Base-by-base conservation (phyloP, 495 filamentous ascomycete species). In the Penicillium taxi region DNA sequence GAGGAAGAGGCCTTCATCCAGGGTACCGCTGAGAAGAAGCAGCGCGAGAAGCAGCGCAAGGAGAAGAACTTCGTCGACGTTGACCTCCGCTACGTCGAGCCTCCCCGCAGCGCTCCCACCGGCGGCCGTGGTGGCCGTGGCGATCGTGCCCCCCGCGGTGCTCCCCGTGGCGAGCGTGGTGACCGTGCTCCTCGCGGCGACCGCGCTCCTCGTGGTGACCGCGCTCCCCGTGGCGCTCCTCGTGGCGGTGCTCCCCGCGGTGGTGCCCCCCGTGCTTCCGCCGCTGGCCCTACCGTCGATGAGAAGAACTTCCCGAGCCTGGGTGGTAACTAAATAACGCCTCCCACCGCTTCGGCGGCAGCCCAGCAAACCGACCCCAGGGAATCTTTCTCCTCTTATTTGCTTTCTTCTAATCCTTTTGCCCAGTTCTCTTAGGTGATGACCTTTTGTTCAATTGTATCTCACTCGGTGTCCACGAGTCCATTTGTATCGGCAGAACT, bases 41-140 rank as follows among this genome's bases (percentile, higher is more conserved):
- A 84, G 77, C 83, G 86, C 51, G 76, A 84, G 66, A 81, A 86
- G 56, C 81, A 91, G 72, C 83, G 83, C 70, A 95, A 95, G 79
- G 71, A 82, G 63, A 96, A 95, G 80, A 78, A 82, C 60, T 54
- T 80, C 60, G 60, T 98, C 41, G 86, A 93, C 42, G 81, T 98
- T 39, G 91, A 96, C 59, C 66, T 85, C 47, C 75, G 77, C 44
- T 90, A 72, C 55, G 72, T 85, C 37, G 84, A 94, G 63, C 63
- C 66, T 34, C 56, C 65, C 22, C 73, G 70, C 43, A 37, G 55
- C 39, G 45, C 54, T 34, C 62, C 72, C 52, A 63, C 46, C 62
- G 60, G 67, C 41, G 58, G 64, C 41, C 70, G 72, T 55, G 61
- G 61, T 39, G 58, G 58, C 46, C 59, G 70, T 51, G 67, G 70